A percentile compares a stretch with the other conserved stretches of the same genome.
phyloP scores from a whole-genome alignment of 148 eudicot species.

The Camellia granthamiana region DNA sequence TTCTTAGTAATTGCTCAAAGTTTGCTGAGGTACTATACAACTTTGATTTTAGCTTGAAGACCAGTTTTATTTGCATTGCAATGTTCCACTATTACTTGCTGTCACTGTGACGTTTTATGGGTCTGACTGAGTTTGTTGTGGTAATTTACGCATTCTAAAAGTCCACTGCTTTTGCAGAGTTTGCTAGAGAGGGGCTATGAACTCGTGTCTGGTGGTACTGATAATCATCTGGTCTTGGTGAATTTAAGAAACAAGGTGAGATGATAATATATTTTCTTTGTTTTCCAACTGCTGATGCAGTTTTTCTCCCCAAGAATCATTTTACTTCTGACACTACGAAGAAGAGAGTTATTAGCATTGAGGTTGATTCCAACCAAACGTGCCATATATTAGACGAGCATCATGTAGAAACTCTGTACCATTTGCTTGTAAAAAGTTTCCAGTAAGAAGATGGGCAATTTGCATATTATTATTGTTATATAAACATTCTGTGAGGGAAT shows the following conservation, averaged over 20 bases:
- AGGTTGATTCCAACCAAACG: background rate
- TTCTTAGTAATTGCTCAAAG: conserved; percentile 78
- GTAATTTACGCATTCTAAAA: background rate
- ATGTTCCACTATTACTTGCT: background rate
- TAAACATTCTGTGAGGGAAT: background rate
- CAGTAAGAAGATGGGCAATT: background rate
- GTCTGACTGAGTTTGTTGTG: conserved; percentile 21
- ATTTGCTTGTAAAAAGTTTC: background rate
- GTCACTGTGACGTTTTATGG: background rate
- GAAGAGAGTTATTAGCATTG: background rate
- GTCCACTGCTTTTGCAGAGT: conserved; percentile 47
- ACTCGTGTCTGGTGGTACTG: conserved; percentile 98
- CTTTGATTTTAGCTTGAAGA: background rate
- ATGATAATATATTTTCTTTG: conserved; percentile 9
- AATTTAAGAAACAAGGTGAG: conserved; percentile 85
- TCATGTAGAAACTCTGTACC: background rate
- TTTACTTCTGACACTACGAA: background rate
- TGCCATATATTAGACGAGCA: background rate
- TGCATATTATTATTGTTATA: background rate
- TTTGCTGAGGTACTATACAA: conserved; percentile 70
- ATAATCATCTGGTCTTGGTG: conserved; percentile 90
- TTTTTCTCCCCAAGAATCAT: background rate
- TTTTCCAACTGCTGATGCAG: background rate
- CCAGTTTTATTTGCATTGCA: background rate
- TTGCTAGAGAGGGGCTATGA: conserved; percentile 66